Percentiles rank a stretch among this genome's conserved stretches.
Evolutionary conservation across 495 filamentous ascomycete genomes (phyloP).

Genomic region (Neurospora sp.): DNA sequence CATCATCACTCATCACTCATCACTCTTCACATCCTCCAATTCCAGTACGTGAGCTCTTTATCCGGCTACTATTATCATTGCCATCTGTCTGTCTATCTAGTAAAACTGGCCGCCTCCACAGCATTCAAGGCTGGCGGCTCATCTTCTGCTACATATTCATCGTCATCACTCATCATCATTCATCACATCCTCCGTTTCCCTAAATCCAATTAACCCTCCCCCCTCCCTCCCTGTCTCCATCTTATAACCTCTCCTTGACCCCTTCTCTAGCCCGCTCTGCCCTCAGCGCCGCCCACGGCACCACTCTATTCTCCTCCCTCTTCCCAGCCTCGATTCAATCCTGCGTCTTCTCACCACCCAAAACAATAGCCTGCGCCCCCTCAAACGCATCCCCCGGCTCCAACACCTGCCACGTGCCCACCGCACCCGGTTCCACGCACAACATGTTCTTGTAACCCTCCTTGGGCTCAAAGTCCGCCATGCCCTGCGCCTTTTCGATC

Average conservation of each 20-base stretch:
- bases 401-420: conserved; percentile 69
- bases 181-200: not conserved
- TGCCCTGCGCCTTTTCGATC: conserved; percentile 67
- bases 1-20: not conserved
- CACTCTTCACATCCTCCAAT: not conserved
- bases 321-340: not conserved
- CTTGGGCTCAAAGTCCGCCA: conserved; percentile 82
- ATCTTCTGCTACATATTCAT: not conserved
- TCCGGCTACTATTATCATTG: not conserved
- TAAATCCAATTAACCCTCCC: not conserved
- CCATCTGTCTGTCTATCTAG: not conserved
- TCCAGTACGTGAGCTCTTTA: not conserved
- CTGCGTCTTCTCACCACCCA: not conserved
- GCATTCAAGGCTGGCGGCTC: not conserved
- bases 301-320: too few relatives aligned
- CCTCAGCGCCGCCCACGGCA: too few relatives aligned
- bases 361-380: conserved; percentile 66
- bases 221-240: too few relatives aligned
- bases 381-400: conserved; percentile 85
- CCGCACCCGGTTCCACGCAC: conserved; percentile 84
- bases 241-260: too few relatives aligned
- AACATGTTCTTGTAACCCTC: conserved; percentile 88
- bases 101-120: not conserved
- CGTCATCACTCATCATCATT: not conserved
- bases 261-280: too few relatives aligned